Conservation (phyloP, 306 rosid genomes). For the Trifolium fragiferum region DNA sequence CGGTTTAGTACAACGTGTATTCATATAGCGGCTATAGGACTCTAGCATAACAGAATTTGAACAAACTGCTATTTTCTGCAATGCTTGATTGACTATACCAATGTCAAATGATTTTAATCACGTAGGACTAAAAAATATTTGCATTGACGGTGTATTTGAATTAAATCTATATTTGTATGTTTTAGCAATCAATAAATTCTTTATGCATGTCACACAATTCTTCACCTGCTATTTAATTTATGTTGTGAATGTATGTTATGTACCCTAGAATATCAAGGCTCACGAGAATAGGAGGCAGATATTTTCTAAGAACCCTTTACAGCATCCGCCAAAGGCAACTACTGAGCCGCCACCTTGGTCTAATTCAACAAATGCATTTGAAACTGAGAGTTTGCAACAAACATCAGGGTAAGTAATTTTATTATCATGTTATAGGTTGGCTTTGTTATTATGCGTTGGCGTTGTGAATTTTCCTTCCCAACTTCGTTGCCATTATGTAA, state of each 20-base stretch:
- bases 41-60: background rate
- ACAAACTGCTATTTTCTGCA: background rate
- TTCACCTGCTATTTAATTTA: background rate
- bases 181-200: background rate
- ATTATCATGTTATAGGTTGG: conserved; percentile 1
- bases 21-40: background rate
- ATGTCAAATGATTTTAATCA: too few species aligned
- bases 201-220: background rate
- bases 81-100: background rate
- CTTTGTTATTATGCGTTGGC: conserved; percentile 22
- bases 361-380: conserved; percentile 54
- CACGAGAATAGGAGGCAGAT: conserved; percentile 90
- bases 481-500: background rate
- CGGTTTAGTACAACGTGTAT: background rate
- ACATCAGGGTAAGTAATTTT: conserved; percentile 62
- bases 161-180: background rate
- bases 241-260: conserved; percentile 13
- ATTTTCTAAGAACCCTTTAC: conserved; percentile 80
- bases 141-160: background rate
- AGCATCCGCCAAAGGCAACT: conserved; percentile 60
- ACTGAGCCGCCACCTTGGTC: conserved; percentile 94
- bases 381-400: conserved; percentile 51
- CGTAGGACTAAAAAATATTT: background rate
- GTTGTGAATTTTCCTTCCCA: conserved; percentile 4
- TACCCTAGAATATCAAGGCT: conserved; percentile 81